Base-by-base conservation (phyloP, 1,139 yeast genomes). In the Kurtzmaniella quercitrusa region DNA sequence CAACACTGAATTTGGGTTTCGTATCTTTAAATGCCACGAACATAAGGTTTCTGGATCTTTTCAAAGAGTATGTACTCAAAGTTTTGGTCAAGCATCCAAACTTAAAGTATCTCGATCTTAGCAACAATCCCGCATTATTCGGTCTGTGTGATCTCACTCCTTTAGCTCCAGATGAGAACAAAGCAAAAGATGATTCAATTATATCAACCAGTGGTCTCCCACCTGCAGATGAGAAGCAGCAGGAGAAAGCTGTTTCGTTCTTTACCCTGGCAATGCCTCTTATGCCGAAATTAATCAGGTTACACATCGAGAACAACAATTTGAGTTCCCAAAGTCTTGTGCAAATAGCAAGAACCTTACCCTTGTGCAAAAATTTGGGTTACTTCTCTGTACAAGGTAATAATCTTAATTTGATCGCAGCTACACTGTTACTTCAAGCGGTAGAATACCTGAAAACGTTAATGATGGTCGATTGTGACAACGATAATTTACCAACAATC, bases 1-100 rank as follows among this genome's bases (percentile, higher is more conserved):
- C 54, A 4, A 55, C 70, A 14, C 60, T 70, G 6, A 61, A 72
- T 15, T 56, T 83, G 44, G 66, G 72, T 15, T 85, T 84, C 51
- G 70, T 88, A 37, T 85, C 95, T 15, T 63, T 89, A 42, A 84
- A 87, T 57, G 76, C 88, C 11, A 83, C 95, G 2, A 72, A 77
- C 42, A 63, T 87, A 5, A 50, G 59, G 30, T 69, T 66, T 46
- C 55, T 61, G 8, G 65, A 63, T 9, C 43, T 49, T 4, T 69
- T 70, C 47, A 66, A 61, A 43, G 61, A 56, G 40, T 55, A 64
- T 4, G 54, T 66, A 45, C 75, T 69, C 42, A 51, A 48, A 0
- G 50, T 71, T 9, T 47, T 70, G 8, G 45, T 69, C 48, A 61
- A 50, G 39, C 65, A 82, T 22, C 83, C 82, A 17, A 69, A 73